Base-by-base conservation (phyloP, 371 early-diverging fungal genomes). In the Batrachochytrium dendrobatidis region DNA sequence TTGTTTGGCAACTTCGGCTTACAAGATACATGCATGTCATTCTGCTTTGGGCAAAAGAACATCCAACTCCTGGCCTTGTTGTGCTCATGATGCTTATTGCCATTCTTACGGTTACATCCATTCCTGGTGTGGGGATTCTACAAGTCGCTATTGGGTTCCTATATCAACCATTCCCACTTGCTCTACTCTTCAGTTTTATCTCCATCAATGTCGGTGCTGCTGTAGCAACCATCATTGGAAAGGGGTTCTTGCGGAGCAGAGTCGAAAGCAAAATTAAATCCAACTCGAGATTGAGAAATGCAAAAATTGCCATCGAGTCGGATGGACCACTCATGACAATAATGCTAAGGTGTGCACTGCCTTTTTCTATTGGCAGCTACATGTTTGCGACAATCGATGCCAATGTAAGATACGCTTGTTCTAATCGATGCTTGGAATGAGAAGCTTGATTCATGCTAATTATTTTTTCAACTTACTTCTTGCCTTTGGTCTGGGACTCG, bases 1-100 rank as follows among this genome's bases (percentile, higher is more conserved):
- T 39, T n/a, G 39, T 39, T n/a, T 39, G n/a, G n/a, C 39, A 39
- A 39, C 15, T 39, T 15, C 39, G n/a, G n/a, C n/a, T n/a, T 39
- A 12, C 39, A 15, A 12, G 39, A 39, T n/a, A 12, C n/a, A n/a
- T n/a, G 12, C 39, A 39, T 15, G 39, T n/a, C 39, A n/a, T n/a
- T 39, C 39, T 39, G 15, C 15, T 39, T n/a, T 39, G 39, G 39
- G 39, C n/a, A n/a, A n/a, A 12, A 12, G n/a, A 39, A 12, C 39
- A 39, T 39, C 39, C 39, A n/a, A 39, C 39, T n/a, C 39, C 39
- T 39, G 39, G 39, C 39, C n/a, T n/a, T n/a, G n/a, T 39, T n/a
- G n/a, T 39, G 15, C 39, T 15, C 15, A n/a, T 39, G 39, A 39
- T n/a, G 39, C 39, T 39, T n/a, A 12, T 39, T n/a, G 39, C n/a